Base-by-base conservation (phyloP, 2,329 filamentous ascomycete genomes). In the Aspergillus cejpii region DNA sequence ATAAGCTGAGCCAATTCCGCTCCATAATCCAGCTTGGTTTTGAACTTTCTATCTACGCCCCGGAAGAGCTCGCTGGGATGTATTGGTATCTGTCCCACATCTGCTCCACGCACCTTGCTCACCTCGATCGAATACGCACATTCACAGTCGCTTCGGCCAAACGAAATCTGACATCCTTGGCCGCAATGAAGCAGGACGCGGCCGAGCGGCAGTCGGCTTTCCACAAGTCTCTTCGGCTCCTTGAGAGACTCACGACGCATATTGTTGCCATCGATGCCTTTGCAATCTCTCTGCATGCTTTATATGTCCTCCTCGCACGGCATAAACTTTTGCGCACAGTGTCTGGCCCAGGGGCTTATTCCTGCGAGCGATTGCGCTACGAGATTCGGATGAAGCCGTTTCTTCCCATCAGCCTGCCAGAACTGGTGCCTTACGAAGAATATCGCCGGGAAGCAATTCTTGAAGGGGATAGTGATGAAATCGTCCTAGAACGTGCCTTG, bases 1-100 rank as follows among this genome's bases (percentile, higher is more conserved):
- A 94, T 67, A 97, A 96, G 65, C 75, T 96, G n/a, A 80, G 79
- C 23, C 80, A 91, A 58, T 87, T 96, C 76, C 84, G 91, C 61
- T 85, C 83, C 74, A 84, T 94, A 37, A 76, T 96, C 12, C 86
- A 96, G 60, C 80, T 96, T 24, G 92, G 94, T 10, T 97, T 98
- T 64, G 92, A 98, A 66, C 81, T 96, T 10, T 84, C 91, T 34
- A 79, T 95, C 7, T 97, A 97, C 65, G 82, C 91, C 42, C 76
- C 81, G 0, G 85, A 94, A 63, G 92, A 98, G 64, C 74, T 92
- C 7, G 78, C 82, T 0, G 82, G 81, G 19, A 94, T 96, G 85
- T 97, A 97, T 65, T 92, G 85, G 81, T 89, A 95, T 63, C 71
- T 95, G 51, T 79, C 86, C 54, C 79, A 87, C 69, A 70, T 94